Conservation (phyloP, 495 filamentous ascomycete species). For the Aspergillus mulundensis region DNA sequence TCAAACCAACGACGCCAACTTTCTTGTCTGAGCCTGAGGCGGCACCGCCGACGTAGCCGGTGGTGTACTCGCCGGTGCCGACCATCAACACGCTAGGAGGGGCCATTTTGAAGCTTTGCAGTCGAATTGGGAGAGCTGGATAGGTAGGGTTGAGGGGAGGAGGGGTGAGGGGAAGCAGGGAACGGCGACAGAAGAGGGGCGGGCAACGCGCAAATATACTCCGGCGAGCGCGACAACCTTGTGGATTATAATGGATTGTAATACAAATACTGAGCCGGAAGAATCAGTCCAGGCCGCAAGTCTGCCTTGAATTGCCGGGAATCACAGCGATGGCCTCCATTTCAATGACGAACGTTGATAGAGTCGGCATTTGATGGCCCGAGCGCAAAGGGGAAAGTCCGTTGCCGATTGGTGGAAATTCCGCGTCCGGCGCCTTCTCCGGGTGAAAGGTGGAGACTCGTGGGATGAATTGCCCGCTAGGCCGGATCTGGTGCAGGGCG, state of each 20-base stretch:
- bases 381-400: constrained; percentile 7
- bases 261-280: not conserved
- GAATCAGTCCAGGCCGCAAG: not conserved
- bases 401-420: constrained; percentile 15
- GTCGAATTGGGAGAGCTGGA: not conserved
- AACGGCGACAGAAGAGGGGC: not conserved
- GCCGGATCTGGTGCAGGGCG: not conserved
- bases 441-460: constrained; percentile 5
- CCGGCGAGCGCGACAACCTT: not conserved
- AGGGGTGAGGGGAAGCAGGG: not conserved
- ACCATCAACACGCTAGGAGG: constrained; percentile 39
- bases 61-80: constrained; percentile 94
- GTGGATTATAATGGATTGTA: not conserved
- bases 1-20: constrained; percentile 86
- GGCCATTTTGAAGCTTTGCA: constrained; percentile 1
- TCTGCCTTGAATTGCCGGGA: constrained; percentile 5
- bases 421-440: constrained; percentile 1
- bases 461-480: not conserved
- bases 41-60: constrained; percentile 76
- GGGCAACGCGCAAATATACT: not conserved
- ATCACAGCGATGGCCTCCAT: not conserved
- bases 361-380: constrained; percentile 8
- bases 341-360: constrained; percentile 2
- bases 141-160: not conserved
- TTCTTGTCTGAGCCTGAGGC: constrained; percentile 85